Conservation (phyloP, 768 basidiomycete genomes). For the Naganishia antarctica region DNA sequence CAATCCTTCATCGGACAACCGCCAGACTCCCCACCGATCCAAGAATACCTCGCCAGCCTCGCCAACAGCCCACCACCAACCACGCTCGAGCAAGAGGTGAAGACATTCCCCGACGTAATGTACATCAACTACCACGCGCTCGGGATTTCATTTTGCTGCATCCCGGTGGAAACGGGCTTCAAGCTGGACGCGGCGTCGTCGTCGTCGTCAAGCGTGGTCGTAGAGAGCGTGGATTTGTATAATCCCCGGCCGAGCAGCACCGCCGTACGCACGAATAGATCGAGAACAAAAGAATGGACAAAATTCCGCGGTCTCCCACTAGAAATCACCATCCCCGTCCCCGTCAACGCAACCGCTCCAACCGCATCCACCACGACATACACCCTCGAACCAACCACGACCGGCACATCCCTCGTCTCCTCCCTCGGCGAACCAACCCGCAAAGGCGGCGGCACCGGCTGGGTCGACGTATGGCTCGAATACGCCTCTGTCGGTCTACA, state of each 20-base stretch:
- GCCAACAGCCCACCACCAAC: background rate
- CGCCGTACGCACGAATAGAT: conserved; percentile 39
- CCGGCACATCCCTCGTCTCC: conserved; percentile 70
- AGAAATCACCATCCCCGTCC: conserved; percentile 44
- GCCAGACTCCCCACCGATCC: background rate
- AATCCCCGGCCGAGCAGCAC: conserved; percentile 53
- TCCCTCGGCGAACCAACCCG: conserved; percentile 76
- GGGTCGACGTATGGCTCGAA: conserved; percentile 89
- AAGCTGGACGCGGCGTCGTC: conserved; percentile 50
- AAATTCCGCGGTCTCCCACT: background rate
- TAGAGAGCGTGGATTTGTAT: conserved; percentile 79
- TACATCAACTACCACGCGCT: conserved; percentile 79
- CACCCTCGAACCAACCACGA: conserved; percentile 20
- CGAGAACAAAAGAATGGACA: conserved; percentile 1
- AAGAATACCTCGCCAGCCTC: background rate
- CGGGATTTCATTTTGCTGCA: conserved; percentile 75
- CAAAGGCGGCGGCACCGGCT: conserved; percentile 87
- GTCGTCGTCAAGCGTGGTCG: conserved; percentile 50
- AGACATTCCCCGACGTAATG: conserved; percentile 72
- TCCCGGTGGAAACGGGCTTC: conserved; percentile 56
- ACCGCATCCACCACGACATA: no score
- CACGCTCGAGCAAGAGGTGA: conserved; percentile 63
- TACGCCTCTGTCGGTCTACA: conserved; percentile 52
- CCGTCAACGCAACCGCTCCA: background rate
- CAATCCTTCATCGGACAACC: background rate